Base-by-base conservation (phyloP, 768 basidiomycete species). In the Coprinopsis sp. region DNA sequence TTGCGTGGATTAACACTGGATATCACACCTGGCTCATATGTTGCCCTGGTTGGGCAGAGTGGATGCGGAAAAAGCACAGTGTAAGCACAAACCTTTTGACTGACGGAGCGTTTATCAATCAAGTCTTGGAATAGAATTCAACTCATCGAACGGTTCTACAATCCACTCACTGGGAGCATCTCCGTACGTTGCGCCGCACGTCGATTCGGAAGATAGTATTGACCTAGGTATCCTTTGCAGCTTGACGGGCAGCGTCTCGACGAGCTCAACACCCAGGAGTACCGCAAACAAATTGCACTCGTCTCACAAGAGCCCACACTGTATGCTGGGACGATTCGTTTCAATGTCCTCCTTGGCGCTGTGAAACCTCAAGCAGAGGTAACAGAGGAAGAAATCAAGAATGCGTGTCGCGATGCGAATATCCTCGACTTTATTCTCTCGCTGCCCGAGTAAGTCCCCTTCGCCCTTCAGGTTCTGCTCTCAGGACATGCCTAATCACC, bases 331-430 rank as follows among this genome's bases (percentile, higher is more conserved):
- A 84, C 84, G 2, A 72, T 94, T 50, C 83, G 86, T 23, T 93
- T 94, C 68, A 95, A 96, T 63, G 79, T 92, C 62, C 63, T 91
- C 4, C 82, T 95, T 30, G 92, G 92, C 24, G 77, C 72, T 50
- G 88, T 14, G 7, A 19, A 24, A 24, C 84, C 86, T 3, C 67
- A 68, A 29, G 77, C 79, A 0, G 81, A 91, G 55, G 86, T 92
- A 5, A 91, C 90, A 2, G 79, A 91, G 57, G 77, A 83, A 56
- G 91, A 95, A 61, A 80, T 95, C 22, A 87, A 92, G 60, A 71
- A 78, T 19, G 92, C 79, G 0, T 93, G 91, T 56, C 76, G 83
- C 16, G 74, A 88, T 54, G 93, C 93, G 33, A 95, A 95, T 59
- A 82, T 93, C 60, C 69, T 92, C 47, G 87, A 90, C 28, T 92